Percentiles rank a stretch among this genome's conserved stretches.
Conservation (phyloP, 176 grass and related monocot species). For the Thalia dealbata region DNA sequence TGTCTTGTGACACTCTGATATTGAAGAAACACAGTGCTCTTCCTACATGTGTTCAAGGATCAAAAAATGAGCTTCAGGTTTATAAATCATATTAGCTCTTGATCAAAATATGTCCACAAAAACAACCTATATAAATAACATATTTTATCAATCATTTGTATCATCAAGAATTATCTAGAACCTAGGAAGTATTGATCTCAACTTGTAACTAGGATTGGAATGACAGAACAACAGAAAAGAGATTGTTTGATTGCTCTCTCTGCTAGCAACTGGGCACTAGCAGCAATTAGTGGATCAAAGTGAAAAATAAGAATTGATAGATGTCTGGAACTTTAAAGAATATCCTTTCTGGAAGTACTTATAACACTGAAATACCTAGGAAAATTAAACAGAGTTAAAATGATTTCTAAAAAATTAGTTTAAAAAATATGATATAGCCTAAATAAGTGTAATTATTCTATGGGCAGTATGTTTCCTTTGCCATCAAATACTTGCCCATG, state of each 20-base stretch:
- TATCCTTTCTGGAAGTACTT: background rate
- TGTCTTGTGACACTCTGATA: constrained; percentile 57
- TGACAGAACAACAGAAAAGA: background rate
- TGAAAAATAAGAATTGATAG: background rate
- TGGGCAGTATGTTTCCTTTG: no score
- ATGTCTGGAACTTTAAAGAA: background rate
- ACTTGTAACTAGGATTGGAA: background rate
- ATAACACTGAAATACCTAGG: background rate
- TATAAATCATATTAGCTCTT: background rate
- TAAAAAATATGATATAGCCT: no score
- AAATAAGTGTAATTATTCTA: no score
- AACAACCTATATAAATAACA: background rate
- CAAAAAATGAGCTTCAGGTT: background rate
- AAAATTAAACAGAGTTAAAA: background rate
- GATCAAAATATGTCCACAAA: background rate
- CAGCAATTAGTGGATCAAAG: background rate
- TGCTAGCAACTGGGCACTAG: background rate
- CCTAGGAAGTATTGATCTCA: background rate
- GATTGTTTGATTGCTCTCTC: background rate
- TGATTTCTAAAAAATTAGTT: no score
- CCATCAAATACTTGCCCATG: no score
- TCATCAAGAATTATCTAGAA: background rate
- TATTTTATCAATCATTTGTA: background rate
- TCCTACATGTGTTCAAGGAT: constrained; percentile 33
- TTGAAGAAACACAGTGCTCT: constrained; percentile 57